Base-by-base conservation (phyloP, 805 yeast species). In the Pichia eremophila region DNA sequence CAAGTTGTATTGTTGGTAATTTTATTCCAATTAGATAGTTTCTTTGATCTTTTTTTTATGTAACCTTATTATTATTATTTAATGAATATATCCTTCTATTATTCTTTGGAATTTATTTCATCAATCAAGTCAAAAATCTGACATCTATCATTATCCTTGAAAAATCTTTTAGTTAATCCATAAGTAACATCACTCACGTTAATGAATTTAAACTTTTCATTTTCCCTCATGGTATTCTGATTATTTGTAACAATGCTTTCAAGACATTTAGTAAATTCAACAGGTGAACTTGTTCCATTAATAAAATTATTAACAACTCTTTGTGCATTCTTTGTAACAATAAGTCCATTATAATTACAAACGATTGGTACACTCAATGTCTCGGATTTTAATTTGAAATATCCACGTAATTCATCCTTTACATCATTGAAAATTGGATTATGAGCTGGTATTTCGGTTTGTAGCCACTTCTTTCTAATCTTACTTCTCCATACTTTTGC, bases 1-100 rank as follows among this genome's bases (percentile, higher is more conserved):
- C 98, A 19, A 85, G 95, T 63, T 89, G 96, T 65, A 91, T 90
- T 40, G 95, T 91, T 15, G 98, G 98, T 2, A 90, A 91, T 60
- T 90, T 90, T 61, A 88, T 90, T 46, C 98, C 97, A 8, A 81
- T 85, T 43, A 64, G 63, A 47, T 63, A 32, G 45, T 22, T 6
- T 25, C 11, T 74, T 8, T 68, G 50, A 45, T 39, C 12, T 43
- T 28, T 36, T 27, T 6, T 27, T 49, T 43, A 15, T 25, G 14
- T 31, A 4, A 7, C 10, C 7, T 19, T 35, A 15, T 14, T 28
- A 27, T 7, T 31, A n/a, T 22, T 22, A 22, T 22, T 22, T 22
- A 22, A 22, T 22, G 25, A 22, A 22, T 22, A 3, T 22, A 22
- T 22, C 5, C 25, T 5, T 22, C 25, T 22, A 32, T 32, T 29